These are phyloP conservation scores for Eucalyptus regnans DNA, from an alignment of 345 rosid genomes.

Conservation along the genomic window DNA sequence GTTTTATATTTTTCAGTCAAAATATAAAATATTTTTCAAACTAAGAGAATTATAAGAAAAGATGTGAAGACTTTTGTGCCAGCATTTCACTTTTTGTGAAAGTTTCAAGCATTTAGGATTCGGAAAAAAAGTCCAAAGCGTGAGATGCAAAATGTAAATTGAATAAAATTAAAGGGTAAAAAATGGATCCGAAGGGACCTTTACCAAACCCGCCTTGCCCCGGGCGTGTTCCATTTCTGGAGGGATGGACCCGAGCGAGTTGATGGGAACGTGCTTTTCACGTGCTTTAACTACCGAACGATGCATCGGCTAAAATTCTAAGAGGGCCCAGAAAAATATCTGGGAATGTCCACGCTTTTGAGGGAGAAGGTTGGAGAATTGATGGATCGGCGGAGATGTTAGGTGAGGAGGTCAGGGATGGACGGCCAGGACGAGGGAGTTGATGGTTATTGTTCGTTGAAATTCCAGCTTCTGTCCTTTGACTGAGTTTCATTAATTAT, in stretches of 20 bases:
- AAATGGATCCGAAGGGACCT: neutral
- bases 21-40: no score
- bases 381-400: neutral
- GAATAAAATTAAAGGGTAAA: neutral
- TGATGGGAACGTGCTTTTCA: neutral
- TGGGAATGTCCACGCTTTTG: neutral
- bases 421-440: no score
- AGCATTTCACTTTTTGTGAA: neutral
- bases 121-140: neutral
- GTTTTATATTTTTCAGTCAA: neutral
- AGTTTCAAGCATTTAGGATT: neutral
- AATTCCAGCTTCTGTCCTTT: neutral
- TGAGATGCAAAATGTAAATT: neutral
- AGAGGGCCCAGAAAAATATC: neutral
- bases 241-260: neutral
- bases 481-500: neutral
- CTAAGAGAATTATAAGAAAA: neutral
- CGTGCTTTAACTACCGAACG: neutral
- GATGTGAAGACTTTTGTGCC: neutral
- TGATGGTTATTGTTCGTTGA: neutral
- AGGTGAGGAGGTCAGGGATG: neutral
- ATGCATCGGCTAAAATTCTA: neutral
- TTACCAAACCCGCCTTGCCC: neutral
- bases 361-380: neutral
- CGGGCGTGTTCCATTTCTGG: neutral